These are phyloP conservation scores for Trypanosoma melophagium DNA, from an alignment of 208 protist genomes.

Conservation along the genomic window DNA sequence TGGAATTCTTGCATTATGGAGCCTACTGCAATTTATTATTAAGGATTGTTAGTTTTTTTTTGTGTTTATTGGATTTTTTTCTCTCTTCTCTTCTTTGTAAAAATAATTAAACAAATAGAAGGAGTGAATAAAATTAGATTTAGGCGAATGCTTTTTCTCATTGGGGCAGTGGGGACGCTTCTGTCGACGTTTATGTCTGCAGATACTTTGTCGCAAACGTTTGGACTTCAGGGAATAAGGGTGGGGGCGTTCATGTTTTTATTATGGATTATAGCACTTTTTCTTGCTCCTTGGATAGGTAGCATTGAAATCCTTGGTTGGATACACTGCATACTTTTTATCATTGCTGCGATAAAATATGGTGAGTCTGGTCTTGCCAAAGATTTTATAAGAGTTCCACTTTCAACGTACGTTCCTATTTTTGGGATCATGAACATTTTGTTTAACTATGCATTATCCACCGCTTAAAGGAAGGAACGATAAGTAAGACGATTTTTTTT, in stretches of 20 bases:
- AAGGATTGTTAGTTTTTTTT: no score
- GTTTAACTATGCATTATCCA: slow-evolving; percentile 20
- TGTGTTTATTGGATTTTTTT: not conserved
- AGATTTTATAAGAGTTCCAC: slow-evolving; percentile 58
- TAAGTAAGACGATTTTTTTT: not conserved
- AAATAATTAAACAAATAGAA: slow-evolving; percentile 5
- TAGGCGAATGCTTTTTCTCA: slow-evolving; percentile 25
- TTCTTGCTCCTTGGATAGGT: slow-evolving; percentile 14
- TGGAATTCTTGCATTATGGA: no score
- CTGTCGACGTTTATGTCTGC: slow-evolving; percentile 72
- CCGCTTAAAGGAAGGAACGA: not conserved
- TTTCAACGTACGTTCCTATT: slow-evolving; percentile 45
- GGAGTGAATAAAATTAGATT: not conserved
- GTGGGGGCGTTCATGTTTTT: slow-evolving; percentile 18
- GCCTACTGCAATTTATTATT: no score
- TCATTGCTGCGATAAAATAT: slow-evolving; percentile 9
- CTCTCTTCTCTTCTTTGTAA: slow-evolving; percentile 11
- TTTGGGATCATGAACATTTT: slow-evolving; percentile 50
- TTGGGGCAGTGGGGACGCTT: slow-evolving; percentile 42
- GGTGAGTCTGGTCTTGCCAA: slow-evolving; percentile 23
- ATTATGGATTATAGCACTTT: slow-evolving; percentile 21
- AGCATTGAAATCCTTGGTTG: slow-evolving; percentile 23
- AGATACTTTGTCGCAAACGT: slow-evolving; percentile 52
- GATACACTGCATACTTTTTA: slow-evolving; percentile 22
- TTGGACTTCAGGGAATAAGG: slow-evolving; percentile 7